Base-by-base conservation (phyloP, 2,329 filamentous ascomycete genomes). In the Sporothrix sp. region DNA sequence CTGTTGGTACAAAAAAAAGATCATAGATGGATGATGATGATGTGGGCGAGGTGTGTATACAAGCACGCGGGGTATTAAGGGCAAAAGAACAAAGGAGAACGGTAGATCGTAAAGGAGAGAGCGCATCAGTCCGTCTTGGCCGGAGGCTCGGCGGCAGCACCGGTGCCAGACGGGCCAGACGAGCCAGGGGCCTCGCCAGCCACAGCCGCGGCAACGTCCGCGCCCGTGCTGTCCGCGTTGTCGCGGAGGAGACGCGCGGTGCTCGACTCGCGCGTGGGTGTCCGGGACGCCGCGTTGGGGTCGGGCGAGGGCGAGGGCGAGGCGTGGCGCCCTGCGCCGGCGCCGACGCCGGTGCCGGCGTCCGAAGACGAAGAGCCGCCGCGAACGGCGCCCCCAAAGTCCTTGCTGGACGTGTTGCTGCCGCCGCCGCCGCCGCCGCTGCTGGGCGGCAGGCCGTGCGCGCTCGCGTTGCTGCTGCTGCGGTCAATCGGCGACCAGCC, bases 401-500 rank as follows among this genome's bases (percentile, higher is more conserved):
- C 48, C 14, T n/a, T 18, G 20, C 43, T 37, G 20, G 48, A 20
- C 2, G 48, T 50, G 18, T 23, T 42, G 8, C 14, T 40, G 48
- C 5, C 30, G 30, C 9, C 20, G 6, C 10, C 21, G 21, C 27
- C 33, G 21, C 36, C 28, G 37, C 27, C n/a, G 23, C 16, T 33
- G 37, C 23, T 23, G n/a, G n/a, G n/a, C n/a, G n/a, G n/a, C n/a
- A n/a, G n/a, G n/a, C n/a, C n/a, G 14, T 27, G 9, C 28, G 27
- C 27, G 47, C 42, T 51, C 4, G 30, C 36, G 46, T 65, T 67
- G 16, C 58, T 61, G 44, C 65, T 68, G 8, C 77, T 51, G 18
- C 56, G 69, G 53, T 82, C 81, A 50, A 81, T 76, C 1, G 85
- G 85, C 43, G 84, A 86, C 85, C 85, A 90, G 27, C 82, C 84